Evolutionary conservation across 495 filamentous ascomycete species (phyloP).

Genomic region (Penicillium argentinense): DNA sequence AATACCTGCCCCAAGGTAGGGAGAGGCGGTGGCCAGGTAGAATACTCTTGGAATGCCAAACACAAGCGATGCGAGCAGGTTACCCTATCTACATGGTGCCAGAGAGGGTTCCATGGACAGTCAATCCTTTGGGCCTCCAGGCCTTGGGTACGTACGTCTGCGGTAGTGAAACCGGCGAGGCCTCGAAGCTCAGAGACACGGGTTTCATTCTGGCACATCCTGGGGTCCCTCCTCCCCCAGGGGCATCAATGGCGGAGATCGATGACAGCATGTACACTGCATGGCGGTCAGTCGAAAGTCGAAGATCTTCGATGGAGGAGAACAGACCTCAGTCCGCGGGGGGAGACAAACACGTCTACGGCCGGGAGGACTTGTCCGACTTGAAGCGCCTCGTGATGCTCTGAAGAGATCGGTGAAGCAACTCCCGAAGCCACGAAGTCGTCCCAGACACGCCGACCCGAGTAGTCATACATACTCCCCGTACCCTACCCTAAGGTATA

Average conservation of each 20-base stretch:
- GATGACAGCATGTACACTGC: conserved; percentile 21
- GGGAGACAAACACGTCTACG: conserved; percentile 21
- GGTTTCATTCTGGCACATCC: conserved; percentile 8
- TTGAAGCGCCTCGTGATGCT: conserved; percentile 15
- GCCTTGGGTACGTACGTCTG: conserved; percentile 36
- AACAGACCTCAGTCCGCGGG: conserved; percentile 3
- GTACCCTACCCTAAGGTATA: conserved; percentile 1
- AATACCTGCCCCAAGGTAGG: no score
- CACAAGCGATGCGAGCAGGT: conserved; percentile 49
- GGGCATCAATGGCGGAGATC: conserved; percentile 11
- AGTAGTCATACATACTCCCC: no score
- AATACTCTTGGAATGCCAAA: background rate
- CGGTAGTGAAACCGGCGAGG: conserved; percentile 35
- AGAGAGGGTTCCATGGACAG: conserved; percentile 27
- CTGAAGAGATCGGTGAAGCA: conserved; percentile 3
- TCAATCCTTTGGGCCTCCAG: conserved; percentile 15
- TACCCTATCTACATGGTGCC: conserved; percentile 54
- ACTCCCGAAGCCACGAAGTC: conserved; percentile 8
- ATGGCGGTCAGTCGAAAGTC: conserved; percentile 27
- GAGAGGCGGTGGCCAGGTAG: conserved; percentile 9
- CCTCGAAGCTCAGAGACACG: conserved; percentile 34
- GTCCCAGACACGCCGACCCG: background rate
- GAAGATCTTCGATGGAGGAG: conserved; percentile 15
- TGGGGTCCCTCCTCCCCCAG: conserved; percentile 3
- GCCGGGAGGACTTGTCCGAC: conserved; percentile 21